Evolutionary conservation across 2,329 filamentous ascomycete species (phyloP).

Genomic region (Phyllosticta paracitricarpa): DNA sequence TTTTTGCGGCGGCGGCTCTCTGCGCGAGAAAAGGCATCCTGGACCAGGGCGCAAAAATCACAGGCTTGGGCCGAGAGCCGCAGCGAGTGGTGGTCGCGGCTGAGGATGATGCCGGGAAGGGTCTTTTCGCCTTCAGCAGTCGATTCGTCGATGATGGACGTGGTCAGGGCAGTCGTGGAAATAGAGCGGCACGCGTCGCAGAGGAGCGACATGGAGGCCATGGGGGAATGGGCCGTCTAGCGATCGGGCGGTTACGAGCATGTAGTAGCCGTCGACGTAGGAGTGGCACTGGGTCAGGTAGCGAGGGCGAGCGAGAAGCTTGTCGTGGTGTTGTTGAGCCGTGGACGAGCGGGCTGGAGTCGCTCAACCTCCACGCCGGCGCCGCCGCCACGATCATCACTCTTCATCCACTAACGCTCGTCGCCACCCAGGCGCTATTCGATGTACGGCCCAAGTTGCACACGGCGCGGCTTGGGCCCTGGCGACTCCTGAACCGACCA

Average conservation of each 20-base stretch:
- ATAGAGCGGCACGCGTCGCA: slow-evolving; percentile 14
- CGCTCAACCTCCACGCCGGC: neutral
- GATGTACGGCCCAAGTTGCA: slow-evolving; percentile 7
- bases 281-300: too few relatives aligned
- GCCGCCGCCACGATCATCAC: neutral
- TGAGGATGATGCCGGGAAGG: too few relatives aligned
- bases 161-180: slow-evolving; percentile 14
- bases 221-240: too few relatives aligned
- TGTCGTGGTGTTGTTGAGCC: neutral
- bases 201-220: slow-evolving; percentile 9
- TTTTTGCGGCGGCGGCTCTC: neutral
- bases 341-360: neutral
- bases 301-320: neutral
- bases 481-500: neutral
- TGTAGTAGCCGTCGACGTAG: too few relatives aligned
- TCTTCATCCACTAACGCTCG: neutral
- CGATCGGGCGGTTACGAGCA: too few relatives aligned
- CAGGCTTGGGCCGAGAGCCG: slow-evolving; percentile 1
- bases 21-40: neutral
- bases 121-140: too few relatives aligned
- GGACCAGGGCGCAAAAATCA: slow-evolving; percentile 15
- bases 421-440: neutral
- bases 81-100: too few relatives aligned
- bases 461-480: neutral
- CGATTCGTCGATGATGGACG: slow-evolving; percentile 5